Conservation (phyloP, 352 stramenopile genomes). For the Phytophthora chlamydospora region DNA sequence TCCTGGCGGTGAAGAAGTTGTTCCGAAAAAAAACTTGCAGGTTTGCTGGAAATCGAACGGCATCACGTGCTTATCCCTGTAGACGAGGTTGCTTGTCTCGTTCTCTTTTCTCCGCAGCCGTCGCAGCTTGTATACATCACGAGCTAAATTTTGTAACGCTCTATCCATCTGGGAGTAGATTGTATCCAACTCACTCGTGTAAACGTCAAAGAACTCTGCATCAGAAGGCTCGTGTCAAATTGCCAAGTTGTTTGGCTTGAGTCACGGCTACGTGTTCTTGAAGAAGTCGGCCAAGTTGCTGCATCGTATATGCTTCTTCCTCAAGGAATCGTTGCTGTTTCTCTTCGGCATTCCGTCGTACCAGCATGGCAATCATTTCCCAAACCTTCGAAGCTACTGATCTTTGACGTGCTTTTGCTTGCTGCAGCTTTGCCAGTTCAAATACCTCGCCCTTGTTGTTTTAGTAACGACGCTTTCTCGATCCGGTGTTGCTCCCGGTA, state of each 20-base stretch:
- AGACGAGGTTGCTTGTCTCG: too few relatives aligned
- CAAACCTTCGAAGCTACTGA: neutral
- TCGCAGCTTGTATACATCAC: too few relatives aligned
- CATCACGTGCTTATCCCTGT: too few relatives aligned
- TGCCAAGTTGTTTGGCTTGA: too few relatives aligned
- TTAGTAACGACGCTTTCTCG: conserved; percentile 7
- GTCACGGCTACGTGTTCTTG: too few relatives aligned
- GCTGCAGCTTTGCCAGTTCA: conserved; percentile 1
- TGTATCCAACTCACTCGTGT: neutral
- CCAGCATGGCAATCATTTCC: conserved; percentile 13
- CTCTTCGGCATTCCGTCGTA: conserved; percentile 5
- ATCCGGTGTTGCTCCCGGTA: conserved; percentile 3
- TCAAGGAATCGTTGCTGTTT: conserved; percentile 11
- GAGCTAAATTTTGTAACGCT: neutral
- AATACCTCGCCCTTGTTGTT: conserved; percentile 4
- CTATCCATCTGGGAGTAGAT: conserved; percentile 1
- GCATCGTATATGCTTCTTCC: neutral
- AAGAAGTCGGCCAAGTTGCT: neutral
- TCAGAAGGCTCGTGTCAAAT: conserved; percentile 7
- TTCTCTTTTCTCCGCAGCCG: too few relatives aligned
- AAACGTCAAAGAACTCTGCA: neutral
- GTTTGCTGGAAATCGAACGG: too few relatives aligned
- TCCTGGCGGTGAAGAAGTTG: too few relatives aligned
- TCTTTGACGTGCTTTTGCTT: neutral
- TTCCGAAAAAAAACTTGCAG: too few relatives aligned